A percentile compares a stretch with the other conserved stretches of the same genome.
These are phyloP conservation scores for Botrytis elliptica DNA, from an alignment of 2,329 filamentous ascomycete species.

Conservation along the genomic window DNA sequence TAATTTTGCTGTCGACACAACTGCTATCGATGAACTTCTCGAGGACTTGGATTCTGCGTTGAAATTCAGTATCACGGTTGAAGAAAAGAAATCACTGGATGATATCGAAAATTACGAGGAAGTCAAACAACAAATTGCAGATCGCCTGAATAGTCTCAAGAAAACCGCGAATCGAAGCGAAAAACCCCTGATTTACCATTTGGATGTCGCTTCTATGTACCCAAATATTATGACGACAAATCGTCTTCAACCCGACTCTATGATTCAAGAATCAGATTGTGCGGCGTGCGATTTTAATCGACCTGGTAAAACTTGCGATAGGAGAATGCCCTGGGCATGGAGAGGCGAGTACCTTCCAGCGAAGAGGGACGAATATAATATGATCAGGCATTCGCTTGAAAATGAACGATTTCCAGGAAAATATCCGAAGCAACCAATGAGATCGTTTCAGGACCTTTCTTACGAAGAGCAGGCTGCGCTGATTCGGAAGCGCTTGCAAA, in stretches of 20 bases:
- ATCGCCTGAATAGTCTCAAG: slow-evolving; percentile 69
- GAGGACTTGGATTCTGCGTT: slow-evolving; percentile 83
- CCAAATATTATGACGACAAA: slow-evolving; percentile 99
- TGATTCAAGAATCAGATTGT: slow-evolving; percentile 95
- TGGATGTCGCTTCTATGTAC: slow-evolving; percentile 99
- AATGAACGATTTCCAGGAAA: slow-evolving; percentile 90
- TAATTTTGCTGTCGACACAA: slow-evolving; percentile 86
- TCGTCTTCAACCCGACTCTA: slow-evolving; percentile 94
- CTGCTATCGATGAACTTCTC: slow-evolving; percentile 85
- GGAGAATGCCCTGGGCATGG: slow-evolving; percentile 95
- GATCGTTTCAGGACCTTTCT: slow-evolving; percentile 78
- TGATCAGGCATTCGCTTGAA: slow-evolving; percentile 88
- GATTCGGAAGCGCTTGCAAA: slow-evolving; percentile 81
- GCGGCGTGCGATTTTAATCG: slow-evolving; percentile 98
- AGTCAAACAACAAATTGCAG: slow-evolving; percentile 77
- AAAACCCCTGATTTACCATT: slow-evolving; percentile 89
- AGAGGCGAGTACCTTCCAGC: slow-evolving; percentile 95
- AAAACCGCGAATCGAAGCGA: slow-evolving; percentile 82
- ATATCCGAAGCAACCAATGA: slow-evolving; percentile 63
- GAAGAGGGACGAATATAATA: slow-evolving; percentile 98
- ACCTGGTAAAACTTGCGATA: slow-evolving; percentile 94
- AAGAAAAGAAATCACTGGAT: slow-evolving; percentile 78
- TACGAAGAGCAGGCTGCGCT: slow-evolving; percentile 78
- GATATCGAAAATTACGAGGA: slow-evolving; percentile 81
- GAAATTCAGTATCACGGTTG: slow-evolving; percentile 80